A percentile compares a stretch with the other conserved stretches of the same genome.
Conservation (phyloP, 768 basidiomycete genomes). For the Scleroderma bovista region DNA sequence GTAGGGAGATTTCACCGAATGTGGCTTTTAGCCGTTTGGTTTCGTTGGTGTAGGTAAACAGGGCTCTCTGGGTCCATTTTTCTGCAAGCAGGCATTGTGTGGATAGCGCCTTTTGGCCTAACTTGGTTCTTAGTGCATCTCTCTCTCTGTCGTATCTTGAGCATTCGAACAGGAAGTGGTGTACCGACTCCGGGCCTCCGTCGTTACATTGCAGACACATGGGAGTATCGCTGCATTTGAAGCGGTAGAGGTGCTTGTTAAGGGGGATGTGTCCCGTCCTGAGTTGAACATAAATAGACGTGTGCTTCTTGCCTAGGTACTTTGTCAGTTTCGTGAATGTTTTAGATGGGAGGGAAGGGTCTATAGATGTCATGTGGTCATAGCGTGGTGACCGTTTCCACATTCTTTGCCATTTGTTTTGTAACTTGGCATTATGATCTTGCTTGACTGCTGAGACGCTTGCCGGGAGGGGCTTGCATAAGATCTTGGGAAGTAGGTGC, state of each 20-base stretch:
- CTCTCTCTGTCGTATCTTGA: background rate
- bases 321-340: background rate
- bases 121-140: background rate
- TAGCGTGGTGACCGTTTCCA: too few species aligned
- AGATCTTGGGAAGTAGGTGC: too few species aligned
- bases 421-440: too few species aligned
- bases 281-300: constrained; percentile 24
- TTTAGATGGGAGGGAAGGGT: background rate
- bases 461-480: too few species aligned
- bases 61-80: background rate
- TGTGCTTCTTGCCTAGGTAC: constrained; percentile 9
- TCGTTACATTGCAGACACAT: too few species aligned
- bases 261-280: constrained; percentile 28
- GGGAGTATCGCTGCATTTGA: too few species aligned
- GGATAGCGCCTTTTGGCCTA: background rate
- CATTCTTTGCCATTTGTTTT: too few species aligned
- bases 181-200: constrained; percentile 2
- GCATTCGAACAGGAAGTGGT: constrained; percentile 15
- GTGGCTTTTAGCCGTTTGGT: background rate
- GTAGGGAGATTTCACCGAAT: background rate
- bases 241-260: constrained; percentile 24
- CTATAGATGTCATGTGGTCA: too few species aligned
- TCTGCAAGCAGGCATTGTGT: background rate
- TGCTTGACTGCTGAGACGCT: too few species aligned
- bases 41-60: background rate